Conservation (phyloP, 177 flowering plant genomes). For the Telopea speciosissima region DNA sequence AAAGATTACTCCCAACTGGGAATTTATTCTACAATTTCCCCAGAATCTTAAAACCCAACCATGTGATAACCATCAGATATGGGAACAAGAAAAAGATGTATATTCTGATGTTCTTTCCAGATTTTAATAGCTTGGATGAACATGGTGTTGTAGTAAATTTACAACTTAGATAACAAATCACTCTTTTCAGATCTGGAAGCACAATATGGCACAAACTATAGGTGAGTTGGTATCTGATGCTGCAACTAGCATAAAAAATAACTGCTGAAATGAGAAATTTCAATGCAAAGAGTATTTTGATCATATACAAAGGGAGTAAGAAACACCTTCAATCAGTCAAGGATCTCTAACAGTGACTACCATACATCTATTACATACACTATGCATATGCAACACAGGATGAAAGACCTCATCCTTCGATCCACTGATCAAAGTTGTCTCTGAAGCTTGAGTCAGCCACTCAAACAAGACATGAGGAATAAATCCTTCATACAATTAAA, state of each 20-base stretch:
- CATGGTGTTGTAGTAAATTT: no score
- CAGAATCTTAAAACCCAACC: background rate
- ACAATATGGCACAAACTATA: no score
- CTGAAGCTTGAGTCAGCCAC: no score
- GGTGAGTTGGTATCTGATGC: background rate
- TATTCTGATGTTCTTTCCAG: no score
- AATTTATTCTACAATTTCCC: background rate
- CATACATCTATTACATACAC: no score
- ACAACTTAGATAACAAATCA: background rate
- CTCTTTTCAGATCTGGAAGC: background rate
- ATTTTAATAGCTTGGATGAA: background rate
- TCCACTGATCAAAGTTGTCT: no score
- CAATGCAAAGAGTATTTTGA: background rate
- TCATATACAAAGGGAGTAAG: background rate
- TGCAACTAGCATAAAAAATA: background rate
- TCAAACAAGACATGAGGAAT: no score
- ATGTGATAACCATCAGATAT: background rate
- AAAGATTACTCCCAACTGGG: background rate
- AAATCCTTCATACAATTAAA: no score
- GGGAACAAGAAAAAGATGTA: background rate
- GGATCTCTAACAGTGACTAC: no score
- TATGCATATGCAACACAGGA: no score
- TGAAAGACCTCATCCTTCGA: no score
- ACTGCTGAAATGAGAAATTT: background rate
- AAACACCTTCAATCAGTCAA: background rate